phyloP scores from a whole-genome alignment of 192 early-diverging fungal genomes.

The Neocallimastix lanati region DNA sequence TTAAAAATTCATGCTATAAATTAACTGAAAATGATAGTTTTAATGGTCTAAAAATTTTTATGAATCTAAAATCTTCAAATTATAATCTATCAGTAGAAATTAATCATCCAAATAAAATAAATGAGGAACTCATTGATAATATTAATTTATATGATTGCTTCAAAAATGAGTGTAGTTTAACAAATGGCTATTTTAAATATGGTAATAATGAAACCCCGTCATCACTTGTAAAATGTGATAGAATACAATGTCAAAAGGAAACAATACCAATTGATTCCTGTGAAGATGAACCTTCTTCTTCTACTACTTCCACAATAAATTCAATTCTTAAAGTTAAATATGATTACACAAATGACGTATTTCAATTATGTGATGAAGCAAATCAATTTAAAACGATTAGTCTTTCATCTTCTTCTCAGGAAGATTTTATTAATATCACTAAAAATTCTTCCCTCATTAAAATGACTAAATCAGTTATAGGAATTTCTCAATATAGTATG shows the following conservation, averaged over 20 bases:
- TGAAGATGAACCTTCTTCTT: too few species aligned
- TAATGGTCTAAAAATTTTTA: background rate
- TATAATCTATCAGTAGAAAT: background rate
- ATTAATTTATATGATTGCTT: background rate
- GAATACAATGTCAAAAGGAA: background rate
- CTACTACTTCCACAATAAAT: too few species aligned
- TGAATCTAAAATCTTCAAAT: background rate
- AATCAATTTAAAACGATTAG: too few species aligned
- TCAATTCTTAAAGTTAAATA: too few species aligned
- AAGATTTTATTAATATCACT: background rate
- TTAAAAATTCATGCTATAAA: background rate
- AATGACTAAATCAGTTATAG: background rate
- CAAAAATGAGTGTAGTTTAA: background rate
- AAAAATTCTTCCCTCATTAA: background rate
- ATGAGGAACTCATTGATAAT: background rate
- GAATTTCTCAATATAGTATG: background rate
- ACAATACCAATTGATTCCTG: background rate
- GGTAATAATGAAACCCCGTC: background rate
- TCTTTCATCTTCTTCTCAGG: background rate
- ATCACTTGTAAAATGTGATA: background rate
- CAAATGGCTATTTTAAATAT: background rate
- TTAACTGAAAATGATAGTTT: background rate
- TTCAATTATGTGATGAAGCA: too few species aligned
- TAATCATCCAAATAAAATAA: background rate
- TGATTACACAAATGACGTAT: too few species aligned